Evolutionary conservation across 192 early-diverging fungal species (phyloP).

Genomic region (Coemansia sp.): DNA sequence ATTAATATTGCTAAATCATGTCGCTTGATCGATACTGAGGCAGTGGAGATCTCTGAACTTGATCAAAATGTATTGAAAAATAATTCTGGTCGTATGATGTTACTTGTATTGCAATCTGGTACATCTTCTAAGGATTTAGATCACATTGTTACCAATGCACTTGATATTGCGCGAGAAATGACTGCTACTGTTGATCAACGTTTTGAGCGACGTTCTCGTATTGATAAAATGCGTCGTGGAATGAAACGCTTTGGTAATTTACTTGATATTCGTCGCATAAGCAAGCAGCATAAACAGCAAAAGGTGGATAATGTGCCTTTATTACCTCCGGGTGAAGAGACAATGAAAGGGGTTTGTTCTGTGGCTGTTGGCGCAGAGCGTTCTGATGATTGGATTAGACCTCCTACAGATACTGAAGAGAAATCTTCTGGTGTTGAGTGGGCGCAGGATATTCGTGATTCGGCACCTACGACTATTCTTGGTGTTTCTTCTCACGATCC

Average conservation of each 20-base stretch:
- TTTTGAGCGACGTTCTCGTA: slow-evolving; percentile 30
- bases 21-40: slow-evolving; percentile 59
- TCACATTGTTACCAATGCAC: slow-evolving; percentile 19
- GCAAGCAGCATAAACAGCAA: too few species aligned
- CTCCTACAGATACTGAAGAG: too few species aligned
- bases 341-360: too few species aligned
- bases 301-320: too few species aligned
- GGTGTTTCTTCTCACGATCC: too few species aligned
- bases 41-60: slow-evolving; percentile 29
- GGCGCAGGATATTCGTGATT: too few species aligned
- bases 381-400: too few species aligned
- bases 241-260: slow-evolving; percentile 41
- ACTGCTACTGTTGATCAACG: slow-evolving; percentile 33
- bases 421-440: too few species aligned
- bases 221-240: slow-evolving; percentile 38
- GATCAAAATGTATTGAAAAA: slow-evolving; percentile 9
- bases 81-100: slow-evolving; percentile 16
- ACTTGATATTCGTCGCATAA: slow-evolving; percentile 10
- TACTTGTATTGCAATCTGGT: slow-evolving; percentile 43
- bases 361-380: not conserved
- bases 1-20: slow-evolving; percentile 87
- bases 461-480: too few species aligned
- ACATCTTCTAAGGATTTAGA: slow-evolving; percentile 23
- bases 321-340: too few species aligned
- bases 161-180: slow-evolving; percentile 23